Percentiles rank a stretch among this genome's conserved stretches.
These are phyloP conservation scores for Trametes villosa DNA, from an alignment of 768 basidiomycete genomes.

Conservation along the genomic window DNA sequence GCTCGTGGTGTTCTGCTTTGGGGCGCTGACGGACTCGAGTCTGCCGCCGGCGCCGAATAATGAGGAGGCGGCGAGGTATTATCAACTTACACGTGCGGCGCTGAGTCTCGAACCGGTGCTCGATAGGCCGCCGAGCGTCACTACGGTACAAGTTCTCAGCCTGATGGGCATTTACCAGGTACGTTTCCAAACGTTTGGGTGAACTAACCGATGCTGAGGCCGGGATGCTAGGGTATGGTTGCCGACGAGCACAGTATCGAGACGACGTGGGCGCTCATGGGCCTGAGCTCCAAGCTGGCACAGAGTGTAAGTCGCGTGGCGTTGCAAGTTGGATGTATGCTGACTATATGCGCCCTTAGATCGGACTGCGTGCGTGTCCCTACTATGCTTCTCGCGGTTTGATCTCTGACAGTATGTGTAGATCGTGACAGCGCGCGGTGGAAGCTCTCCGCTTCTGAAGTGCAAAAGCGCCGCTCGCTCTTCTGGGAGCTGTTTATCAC, in stretches of 20 bases:
- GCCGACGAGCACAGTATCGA: conserved; percentile 68
- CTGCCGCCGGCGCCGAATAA: conserved; percentile 45
- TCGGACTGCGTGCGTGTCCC: conserved; percentile 52
- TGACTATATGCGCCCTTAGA: conserved; percentile 32
- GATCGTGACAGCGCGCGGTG: conserved; percentile 80
- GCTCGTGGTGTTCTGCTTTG: conserved; percentile 38
- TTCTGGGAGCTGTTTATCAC: conserved; percentile 74
- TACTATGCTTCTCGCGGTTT: background rate
- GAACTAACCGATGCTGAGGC: background rate
- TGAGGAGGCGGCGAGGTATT: conserved; percentile 47
- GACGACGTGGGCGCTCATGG: conserved; percentile 47
- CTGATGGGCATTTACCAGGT: conserved; percentile 22
- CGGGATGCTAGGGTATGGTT: conserved; percentile 53
- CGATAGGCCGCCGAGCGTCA: conserved; percentile 70
- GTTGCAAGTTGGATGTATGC: background rate
- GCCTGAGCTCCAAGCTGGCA: conserved; percentile 61
- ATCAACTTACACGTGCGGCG: conserved; percentile 63
- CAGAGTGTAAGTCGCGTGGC: conserved; percentile 59
- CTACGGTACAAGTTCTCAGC: conserved; percentile 7
- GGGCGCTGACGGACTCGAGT: conserved; percentile 34
- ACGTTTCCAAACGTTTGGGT: background rate
- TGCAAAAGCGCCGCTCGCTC: conserved; percentile 63
- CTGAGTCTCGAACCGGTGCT: conserved; percentile 69
- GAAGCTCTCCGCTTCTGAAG: conserved; percentile 62
- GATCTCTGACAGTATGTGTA: conserved; percentile 36